Evolutionary conservation across 805 yeast genomes (phyloP).

Genomic region (Komagataella mondaviorum): DNA sequence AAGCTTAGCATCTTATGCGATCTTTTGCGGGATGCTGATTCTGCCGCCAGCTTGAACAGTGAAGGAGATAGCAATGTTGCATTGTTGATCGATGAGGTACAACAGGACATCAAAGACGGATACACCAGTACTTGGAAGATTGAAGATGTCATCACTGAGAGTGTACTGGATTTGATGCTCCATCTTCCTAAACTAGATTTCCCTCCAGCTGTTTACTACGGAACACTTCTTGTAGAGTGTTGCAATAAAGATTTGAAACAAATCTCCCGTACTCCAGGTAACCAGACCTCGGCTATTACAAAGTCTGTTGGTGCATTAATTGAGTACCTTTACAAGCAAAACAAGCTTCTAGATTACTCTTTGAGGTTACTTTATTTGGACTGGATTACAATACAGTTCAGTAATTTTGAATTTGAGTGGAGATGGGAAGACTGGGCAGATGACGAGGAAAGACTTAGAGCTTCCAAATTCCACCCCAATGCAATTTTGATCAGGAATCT

Average conservation of each 20-base stretch:
- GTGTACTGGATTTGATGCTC: constrained; percentile 65
- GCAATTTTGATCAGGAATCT: constrained; percentile 63
- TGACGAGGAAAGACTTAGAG: constrained; percentile 30
- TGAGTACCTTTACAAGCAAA: constrained; percentile 61
- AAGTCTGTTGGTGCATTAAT: constrained; percentile 92
- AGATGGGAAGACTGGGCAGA: constrained; percentile 93
- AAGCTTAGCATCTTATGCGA: constrained; percentile 31
- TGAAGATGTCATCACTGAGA: constrained; percentile 82
- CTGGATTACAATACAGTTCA: constrained; percentile 89
- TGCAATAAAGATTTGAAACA: constrained; percentile 66
- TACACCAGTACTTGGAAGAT: constrained; percentile 67
- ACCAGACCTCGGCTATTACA: constrained; percentile 38
- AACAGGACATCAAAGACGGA: constrained; percentile 24
- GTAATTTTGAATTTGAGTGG: constrained; percentile 94
- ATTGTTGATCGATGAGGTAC: constrained; percentile 20
- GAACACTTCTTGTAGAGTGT: constrained; percentile 73
- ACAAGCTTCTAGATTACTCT: constrained; percentile 63
- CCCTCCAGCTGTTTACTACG: constrained; percentile 65
- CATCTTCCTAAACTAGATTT: constrained; percentile 49
- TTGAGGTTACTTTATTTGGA: constrained; percentile 59
- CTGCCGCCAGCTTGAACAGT: constrained; percentile 11
- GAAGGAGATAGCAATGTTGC: constrained; percentile 11
- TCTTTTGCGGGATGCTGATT: constrained; percentile 25
- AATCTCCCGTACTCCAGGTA: constrained; percentile 6
- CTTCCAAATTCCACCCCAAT: constrained; percentile 54